phyloP scores from a whole-genome alignment of 2,329 filamentous ascomycete genomes.

The Dothiorella sarmentorum region DNA sequence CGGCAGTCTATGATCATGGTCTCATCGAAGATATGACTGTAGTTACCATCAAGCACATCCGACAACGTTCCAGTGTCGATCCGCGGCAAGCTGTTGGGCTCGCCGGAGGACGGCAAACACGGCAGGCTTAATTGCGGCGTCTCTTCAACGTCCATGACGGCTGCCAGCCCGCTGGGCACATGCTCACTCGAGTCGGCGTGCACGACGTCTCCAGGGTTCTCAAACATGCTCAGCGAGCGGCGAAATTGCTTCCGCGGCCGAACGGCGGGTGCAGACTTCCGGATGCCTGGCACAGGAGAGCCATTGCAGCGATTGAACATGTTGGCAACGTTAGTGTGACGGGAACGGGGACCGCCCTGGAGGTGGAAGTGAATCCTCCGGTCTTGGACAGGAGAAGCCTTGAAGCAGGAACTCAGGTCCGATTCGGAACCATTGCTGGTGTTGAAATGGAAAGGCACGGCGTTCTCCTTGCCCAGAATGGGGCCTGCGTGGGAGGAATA shows the following conservation, averaged over 20 bases:
- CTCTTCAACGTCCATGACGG: constrained; percentile 82
- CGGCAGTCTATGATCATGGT: constrained; percentile 91
- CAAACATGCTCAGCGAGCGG: constrained; percentile 96
- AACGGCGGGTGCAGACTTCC: constrained; percentile 58
- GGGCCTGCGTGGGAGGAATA: constrained; percentile 65
- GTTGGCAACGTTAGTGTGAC: constrained; percentile 12
- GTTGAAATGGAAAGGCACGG: constrained; percentile 71
- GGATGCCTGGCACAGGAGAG: constrained; percentile 66
- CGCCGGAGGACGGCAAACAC: constrained; percentile 76
- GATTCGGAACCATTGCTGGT: constrained; percentile 49
- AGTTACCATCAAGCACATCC: constrained; percentile 83
- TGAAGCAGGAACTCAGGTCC: constrained; percentile 73
- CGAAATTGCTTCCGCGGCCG: constrained; percentile 82
- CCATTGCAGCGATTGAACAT: constrained; percentile 61
- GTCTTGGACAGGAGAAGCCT: constrained; percentile 73
- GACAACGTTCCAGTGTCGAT: constrained; percentile 80
- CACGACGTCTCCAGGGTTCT: constrained; percentile 83
- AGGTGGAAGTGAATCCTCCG: constrained; percentile 44
- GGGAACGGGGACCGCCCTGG: constrained; percentile 6
- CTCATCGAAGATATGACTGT: constrained; percentile 70
- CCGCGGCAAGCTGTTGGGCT: constrained; percentile 81
- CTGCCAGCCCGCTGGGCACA: constrained; percentile 60
- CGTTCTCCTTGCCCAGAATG: constrained; percentile 58
- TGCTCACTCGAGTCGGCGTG: constrained; percentile 61
- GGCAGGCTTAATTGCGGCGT: constrained; percentile 71